A percentile compares a stretch with the other conserved stretches of the same genome.
Conservation (phyloP, 352 stramenopile genomes). For the Globisporangium cylindrosporum region DNA sequence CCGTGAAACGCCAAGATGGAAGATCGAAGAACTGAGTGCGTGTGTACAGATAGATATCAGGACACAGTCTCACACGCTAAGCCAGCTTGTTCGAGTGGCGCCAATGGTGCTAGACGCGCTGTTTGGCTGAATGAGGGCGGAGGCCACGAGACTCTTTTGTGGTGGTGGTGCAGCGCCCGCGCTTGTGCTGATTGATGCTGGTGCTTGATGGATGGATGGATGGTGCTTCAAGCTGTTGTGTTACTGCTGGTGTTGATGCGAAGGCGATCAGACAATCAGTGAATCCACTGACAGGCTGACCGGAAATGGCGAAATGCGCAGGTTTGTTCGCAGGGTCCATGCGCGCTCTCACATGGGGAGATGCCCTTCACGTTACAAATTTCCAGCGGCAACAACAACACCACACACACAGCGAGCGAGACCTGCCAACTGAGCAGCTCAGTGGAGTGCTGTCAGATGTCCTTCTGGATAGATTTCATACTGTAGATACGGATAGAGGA, state of each 20-base stretch:
- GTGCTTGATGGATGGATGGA: not conserved
- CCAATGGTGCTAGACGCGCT: not conserved
- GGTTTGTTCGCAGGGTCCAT: not conserved
- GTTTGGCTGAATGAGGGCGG: not conserved
- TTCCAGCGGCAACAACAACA: slow-evolving; percentile 1
- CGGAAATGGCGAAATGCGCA: not conserved
- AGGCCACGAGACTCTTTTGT: not conserved
- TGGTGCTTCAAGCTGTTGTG: not conserved
- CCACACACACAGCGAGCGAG: not conserved
- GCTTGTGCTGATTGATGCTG: not conserved
- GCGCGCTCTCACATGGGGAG: not conserved
- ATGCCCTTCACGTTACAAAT: slow-evolving; percentile 4
- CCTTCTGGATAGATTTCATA: slow-evolving; percentile 2
- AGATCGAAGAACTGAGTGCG: slow-evolving; percentile 6
- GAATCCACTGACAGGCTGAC: not conserved
- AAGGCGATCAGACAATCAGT: not conserved
- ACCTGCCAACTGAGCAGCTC: not conserved
- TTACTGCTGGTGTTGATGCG: not conserved
- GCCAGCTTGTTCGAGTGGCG: not conserved
- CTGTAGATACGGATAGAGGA: not conserved
- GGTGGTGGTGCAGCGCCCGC: not conserved
- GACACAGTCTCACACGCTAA: not conserved
- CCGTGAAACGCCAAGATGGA: not conserved
- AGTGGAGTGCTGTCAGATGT: not conserved
- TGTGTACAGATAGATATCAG: not conserved